Evolutionary conservation across 2,329 filamentous ascomycete genomes (phyloP), one percentile per base, ranked within the genome.

Genomic region (Colletotrichum filicis): DNA sequence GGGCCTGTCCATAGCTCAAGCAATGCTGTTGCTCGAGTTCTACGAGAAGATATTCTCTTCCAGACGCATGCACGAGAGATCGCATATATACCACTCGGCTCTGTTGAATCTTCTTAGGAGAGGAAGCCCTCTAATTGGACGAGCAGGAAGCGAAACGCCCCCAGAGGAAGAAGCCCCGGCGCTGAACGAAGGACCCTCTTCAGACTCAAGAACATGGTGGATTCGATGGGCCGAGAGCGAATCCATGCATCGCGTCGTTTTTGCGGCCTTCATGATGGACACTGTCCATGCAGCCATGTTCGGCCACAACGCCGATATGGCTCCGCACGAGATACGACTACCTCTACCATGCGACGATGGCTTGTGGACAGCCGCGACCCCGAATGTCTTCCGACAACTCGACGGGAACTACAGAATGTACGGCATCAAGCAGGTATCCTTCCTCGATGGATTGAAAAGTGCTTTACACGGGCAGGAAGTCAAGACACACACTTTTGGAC

Each of bases 21-120:
- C 95, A 0, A 84, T 97, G 57, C 83, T 98, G 1, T 86, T 98
- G 4, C 85, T 98, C 2, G 95, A 98, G 80, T 90, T 95, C 5
- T 97, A 96, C 78, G 95, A 98, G 83, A 98, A 97, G 86, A 93
- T 97, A 89, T 97, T 94, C 80, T 94, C 94, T 2, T 95, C 94
- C 0, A 89, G 94, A 55, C 89, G 90, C 19, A 86, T 98, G 30
- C 95, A 98, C 81, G 95, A 98, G 81, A 88, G 95, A 76, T 94
- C 95, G 0, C 94, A 98, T 77, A 97, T 97, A 49, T 95, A 97
- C 78, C 95, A 98, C 79, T 92, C 94, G 5, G 94, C 94, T 0
- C 96, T 94, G 0, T 85, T 98, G 66, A 97, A 94, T 0, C 85
- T 97, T 56, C 94, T 98, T 85, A 91, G 95, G 37, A 89, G 95